Conservation (phyloP, 495 filamentous ascomycete genomes). For the Podospora australis region DNA sequence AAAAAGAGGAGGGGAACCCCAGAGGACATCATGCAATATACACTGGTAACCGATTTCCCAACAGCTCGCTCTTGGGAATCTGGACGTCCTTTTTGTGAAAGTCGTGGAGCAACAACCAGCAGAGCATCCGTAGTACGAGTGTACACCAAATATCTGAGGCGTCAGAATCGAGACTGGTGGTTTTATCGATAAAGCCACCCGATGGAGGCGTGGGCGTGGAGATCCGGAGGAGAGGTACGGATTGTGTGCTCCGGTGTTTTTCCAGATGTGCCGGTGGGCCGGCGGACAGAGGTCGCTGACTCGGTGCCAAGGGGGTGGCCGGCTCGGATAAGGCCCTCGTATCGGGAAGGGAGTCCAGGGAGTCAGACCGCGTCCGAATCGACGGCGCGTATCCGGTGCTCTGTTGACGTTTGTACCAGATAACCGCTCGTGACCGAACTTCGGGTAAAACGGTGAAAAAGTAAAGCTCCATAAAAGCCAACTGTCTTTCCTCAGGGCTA, state of each 20-base stretch:
- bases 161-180: constrained; percentile 9
- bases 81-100: constrained; percentile 44
- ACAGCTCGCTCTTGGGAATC: constrained; percentile 39
- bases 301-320: background rate
- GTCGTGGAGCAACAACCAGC: constrained; percentile 46
- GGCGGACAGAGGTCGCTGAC: background rate
- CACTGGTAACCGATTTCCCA: constrained; percentile 44
- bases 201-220: background rate
- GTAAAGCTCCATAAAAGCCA: constrained; percentile 37
- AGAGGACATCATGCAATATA: constrained; percentile 39
- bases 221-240: constrained; percentile 10
- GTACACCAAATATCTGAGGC: constrained; percentile 38
- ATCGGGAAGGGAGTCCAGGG: constrained; percentile 11
- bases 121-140: constrained; percentile 47
- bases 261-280: background rate
- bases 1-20: no score
- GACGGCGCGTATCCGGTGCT: constrained; percentile 20
- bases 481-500: constrained; percentile 34
- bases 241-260: constrained; percentile 7
- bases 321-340: constrained; percentile 2
- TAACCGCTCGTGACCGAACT: constrained; percentile 24
- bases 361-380: constrained; percentile 3
- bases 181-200: background rate
- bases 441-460: constrained; percentile 30
- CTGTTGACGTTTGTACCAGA: constrained; percentile 14